Percentiles rank a stretch among this genome's conserved stretches.
Evolutionary conservation across 441 rosid species (phyloP).

Genomic region (Mallotus japonicus): DNA sequence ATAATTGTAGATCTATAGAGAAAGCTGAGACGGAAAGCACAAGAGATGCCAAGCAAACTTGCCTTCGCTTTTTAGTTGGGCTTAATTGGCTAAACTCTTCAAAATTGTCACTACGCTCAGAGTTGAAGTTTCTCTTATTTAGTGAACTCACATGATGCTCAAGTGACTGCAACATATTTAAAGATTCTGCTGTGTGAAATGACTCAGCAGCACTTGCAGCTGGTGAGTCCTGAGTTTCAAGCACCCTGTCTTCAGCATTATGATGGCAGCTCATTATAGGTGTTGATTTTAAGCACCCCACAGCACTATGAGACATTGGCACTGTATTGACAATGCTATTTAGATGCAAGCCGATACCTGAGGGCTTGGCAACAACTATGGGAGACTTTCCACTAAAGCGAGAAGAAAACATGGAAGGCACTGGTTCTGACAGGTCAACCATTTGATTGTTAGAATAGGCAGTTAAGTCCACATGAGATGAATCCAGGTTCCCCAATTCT

Average conservation of each 20-base stretch:
- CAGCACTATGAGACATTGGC: conserved; percentile 26
- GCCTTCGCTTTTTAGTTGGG: conserved; percentile 46
- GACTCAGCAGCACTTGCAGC: conserved; percentile 35
- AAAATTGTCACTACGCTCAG: conserved; percentile 37
- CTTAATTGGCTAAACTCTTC: conserved; percentile 39
- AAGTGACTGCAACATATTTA: conserved; percentile 16
- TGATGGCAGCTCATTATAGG: conserved; percentile 14
- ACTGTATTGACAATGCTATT: conserved; percentile 43
- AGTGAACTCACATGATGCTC: conserved; percentile 30
- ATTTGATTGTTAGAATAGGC: conserved; percentile 26
- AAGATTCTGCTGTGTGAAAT: conserved; percentile 22
- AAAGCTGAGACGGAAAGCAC: conserved; percentile 9
- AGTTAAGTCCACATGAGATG: conserved; percentile 24
- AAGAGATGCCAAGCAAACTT: conserved; percentile 25
- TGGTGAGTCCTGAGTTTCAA: conserved; percentile 29
- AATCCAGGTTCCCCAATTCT: conserved; percentile 31
- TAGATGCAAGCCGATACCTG: conserved; percentile 62
- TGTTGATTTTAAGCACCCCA: conserved; percentile 23
- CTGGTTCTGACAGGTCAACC: conserved; percentile 24
- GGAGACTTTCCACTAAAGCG: conserved; percentile 27
- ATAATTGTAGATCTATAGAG: not conserved
- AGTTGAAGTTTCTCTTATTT: conserved; percentile 32
- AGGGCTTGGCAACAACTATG: conserved; percentile 37
- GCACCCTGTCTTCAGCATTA: conserved; percentile 25
- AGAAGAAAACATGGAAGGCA: conserved; percentile 19